Base-by-base conservation (phyloP, 2,329 filamentous ascomycete species). In the Diaporthe longicolla region DNA sequence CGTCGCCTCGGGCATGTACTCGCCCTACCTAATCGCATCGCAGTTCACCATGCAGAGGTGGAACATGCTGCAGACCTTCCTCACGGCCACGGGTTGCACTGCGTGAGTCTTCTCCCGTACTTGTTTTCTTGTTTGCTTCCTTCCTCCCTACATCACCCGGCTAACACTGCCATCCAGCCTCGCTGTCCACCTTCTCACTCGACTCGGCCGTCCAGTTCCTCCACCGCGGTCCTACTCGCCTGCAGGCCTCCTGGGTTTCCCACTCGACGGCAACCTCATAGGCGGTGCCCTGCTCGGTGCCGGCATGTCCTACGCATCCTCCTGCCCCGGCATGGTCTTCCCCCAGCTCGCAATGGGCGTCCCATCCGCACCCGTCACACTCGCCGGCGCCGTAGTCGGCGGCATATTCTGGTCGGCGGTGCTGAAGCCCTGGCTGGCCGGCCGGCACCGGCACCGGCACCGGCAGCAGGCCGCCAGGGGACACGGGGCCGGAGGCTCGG, bases 231-330 rank as follows among this genome's bases (percentile, higher is more conserved):
- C 83, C 73, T 86, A 86, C 45, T 88, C 90, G 1, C 84, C 87
- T 8, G 79, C 91, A 35, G 87, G 86, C 70, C 82, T 91, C 77
- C 87, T 91, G 76, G 58, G 43, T 0, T 83, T 84, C 11, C 79
- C 81, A 24, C 91, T 90, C 78, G 91, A 93, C 77, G 92, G 90
- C 72, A 93, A 94, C 79, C 81, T 93, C 61, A 77, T 93, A 76
- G 92, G 92, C 72, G 92, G 92, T 6, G 78, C 85, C 21, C 81
- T 93, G 3, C 86, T 92, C 35, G 92, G 92, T 48, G 80, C 87
- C n/a, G 92, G 92, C 72, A 93, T 93, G 91, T 87, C 89, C 8
- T 82, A 93, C 21, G 88, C 91, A 0, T 91, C 91, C 11, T 88
- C 91, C 0, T 93, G 92, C 74, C 91, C 92, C 0, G 92, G 92